Conservation (phyloP, 2,329 filamentous ascomycete genomes). For the Ophiocordyceps australis region DNA sequence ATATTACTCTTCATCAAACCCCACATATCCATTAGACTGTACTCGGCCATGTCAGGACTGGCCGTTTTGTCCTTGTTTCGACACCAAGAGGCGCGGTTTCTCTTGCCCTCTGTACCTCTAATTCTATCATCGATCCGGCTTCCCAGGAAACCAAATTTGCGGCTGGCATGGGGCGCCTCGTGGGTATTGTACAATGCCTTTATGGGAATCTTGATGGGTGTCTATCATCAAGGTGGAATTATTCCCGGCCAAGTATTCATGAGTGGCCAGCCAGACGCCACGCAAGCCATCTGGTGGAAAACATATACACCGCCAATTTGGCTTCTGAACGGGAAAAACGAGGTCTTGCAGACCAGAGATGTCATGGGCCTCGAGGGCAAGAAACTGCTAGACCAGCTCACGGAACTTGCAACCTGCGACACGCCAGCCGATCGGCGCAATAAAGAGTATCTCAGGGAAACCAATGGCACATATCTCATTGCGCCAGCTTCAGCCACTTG, state of each 20-base stretch:
- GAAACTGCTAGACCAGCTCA: slow-evolving; percentile 38
- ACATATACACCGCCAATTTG: slow-evolving; percentile 70
- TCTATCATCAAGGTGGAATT: slow-evolving; percentile 66
- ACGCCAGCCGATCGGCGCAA: slow-evolving; percentile 35
- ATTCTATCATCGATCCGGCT: slow-evolving; percentile 55
- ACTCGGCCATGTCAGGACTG: slow-evolving; percentile 57
- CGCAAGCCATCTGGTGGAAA: slow-evolving; percentile 67
- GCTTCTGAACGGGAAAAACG: slow-evolving; percentile 61
- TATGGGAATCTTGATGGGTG: slow-evolving; percentile 58
- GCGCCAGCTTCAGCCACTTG: slow-evolving; percentile 56
- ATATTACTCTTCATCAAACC: slow-evolving; percentile 39
- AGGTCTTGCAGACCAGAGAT: slow-evolving; percentile 51
- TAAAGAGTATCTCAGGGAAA: slow-evolving; percentile 38
- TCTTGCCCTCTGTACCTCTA: slow-evolving; percentile 60
- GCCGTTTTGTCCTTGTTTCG: slow-evolving; percentile 55
- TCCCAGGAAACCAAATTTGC: slow-evolving; percentile 31
- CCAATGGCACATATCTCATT: slow-evolving; percentile 50
- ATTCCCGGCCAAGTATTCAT: slow-evolving; percentile 61
- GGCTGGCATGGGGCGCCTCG: slow-evolving; percentile 34
- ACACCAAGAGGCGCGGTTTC: slow-evolving; percentile 66
- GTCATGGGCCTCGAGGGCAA: slow-evolving; percentile 54
- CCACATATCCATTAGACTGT: slow-evolving; percentile 41
- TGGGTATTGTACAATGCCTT: slow-evolving; percentile 56
- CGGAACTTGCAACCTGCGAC: slow-evolving; percentile 42
- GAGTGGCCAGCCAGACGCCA: slow-evolving; percentile 49